Conservation (phyloP, 2,329 filamentous ascomycete species). For the Ceratocystiopsis sp. region DNA sequence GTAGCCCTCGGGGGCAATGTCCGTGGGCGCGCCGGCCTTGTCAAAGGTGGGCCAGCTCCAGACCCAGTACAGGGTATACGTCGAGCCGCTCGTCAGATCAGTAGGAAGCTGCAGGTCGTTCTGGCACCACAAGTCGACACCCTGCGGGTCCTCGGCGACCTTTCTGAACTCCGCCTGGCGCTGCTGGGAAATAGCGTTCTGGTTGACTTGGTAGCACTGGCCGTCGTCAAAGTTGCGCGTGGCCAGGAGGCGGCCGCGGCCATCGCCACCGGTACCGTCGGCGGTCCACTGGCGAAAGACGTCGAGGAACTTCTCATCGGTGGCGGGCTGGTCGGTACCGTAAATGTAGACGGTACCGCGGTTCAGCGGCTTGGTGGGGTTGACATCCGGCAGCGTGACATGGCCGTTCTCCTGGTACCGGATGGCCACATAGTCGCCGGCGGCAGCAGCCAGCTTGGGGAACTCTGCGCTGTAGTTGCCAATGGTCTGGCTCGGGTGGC, state of each 20-base stretch:
- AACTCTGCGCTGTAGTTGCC: slow-evolving; percentile 39
- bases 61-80: slow-evolving; percentile 83
- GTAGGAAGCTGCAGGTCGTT: slow-evolving; percentile 60
- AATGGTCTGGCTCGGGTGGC: slow-evolving; percentile 44
- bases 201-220: slow-evolving; percentile 69
- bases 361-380: slow-evolving; percentile 42
- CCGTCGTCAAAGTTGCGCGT: slow-evolving; percentile 77
- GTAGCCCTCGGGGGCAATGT: slow-evolving; percentile 18
- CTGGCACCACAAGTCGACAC: slow-evolving; percentile 59
- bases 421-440: slow-evolving; percentile 49
- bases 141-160: slow-evolving; percentile 30
- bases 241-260: slow-evolving; percentile 57
- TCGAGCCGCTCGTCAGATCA: slow-evolving; percentile 41
- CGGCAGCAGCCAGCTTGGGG: slow-evolving; percentile 41
- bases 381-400: slow-evolving; percentile 41
- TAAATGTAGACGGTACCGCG: slow-evolving; percentile 62
- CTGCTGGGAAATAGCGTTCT: slow-evolving; percentile 34
- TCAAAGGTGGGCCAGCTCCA: slow-evolving; percentile 74
- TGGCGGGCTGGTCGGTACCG: slow-evolving; percentile 44
- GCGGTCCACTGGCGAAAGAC: slow-evolving; percentile 65
- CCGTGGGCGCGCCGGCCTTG: slow-evolving; percentile 14
- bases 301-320: slow-evolving; percentile 33
- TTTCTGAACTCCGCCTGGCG: slow-evolving; percentile 41
- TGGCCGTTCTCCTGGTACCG: slow-evolving; percentile 63
- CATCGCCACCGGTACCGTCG: slow-evolving; percentile 66